Conservation (phyloP, 148 eudicot species). For the Cornus florida region DNA sequence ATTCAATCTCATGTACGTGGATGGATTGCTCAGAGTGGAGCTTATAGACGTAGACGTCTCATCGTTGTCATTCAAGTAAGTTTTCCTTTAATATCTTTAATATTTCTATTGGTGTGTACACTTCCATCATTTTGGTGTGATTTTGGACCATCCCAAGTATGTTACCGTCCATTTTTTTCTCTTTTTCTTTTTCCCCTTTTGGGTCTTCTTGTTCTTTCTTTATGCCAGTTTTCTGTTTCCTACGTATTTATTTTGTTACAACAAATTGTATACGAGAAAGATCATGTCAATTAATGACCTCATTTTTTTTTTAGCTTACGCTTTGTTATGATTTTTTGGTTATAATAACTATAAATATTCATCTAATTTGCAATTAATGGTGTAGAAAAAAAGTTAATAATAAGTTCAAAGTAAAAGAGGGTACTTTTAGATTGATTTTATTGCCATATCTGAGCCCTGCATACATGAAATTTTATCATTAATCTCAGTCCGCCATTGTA, state of each 20-base stretch:
- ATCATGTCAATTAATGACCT: not conserved
- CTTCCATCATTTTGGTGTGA: not conserved
- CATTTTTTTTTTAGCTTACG: not conserved
- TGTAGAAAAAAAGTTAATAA: no score
- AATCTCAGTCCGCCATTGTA: not conserved
- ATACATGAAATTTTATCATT: not conserved
- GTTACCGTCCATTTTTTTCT: not conserved
- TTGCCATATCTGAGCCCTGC: not conserved
- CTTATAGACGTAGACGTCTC: slow-evolving; percentile 24
- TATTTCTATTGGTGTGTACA: not conserved
- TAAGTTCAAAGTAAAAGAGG: not conserved
- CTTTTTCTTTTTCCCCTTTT: not conserved
- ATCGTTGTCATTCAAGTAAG: slow-evolving; percentile 63
- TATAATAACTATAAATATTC: no score
- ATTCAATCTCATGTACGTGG: slow-evolving; percentile 72
- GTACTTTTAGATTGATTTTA: not conserved
- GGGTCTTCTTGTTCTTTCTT: no score
- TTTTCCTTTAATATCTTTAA: slow-evolving; percentile 3
- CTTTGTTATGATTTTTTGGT: no score
- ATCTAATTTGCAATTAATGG: no score
- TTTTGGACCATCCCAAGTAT: not conserved
- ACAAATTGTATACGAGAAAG: no score
- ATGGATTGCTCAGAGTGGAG: slow-evolving; percentile 55
- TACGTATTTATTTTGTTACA: not conserved
- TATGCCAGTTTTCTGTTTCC: not conserved